These are phyloP conservation scores for Draba incana DNA, from an alignment of 345 rosid species.

Conservation along the genomic window DNA sequence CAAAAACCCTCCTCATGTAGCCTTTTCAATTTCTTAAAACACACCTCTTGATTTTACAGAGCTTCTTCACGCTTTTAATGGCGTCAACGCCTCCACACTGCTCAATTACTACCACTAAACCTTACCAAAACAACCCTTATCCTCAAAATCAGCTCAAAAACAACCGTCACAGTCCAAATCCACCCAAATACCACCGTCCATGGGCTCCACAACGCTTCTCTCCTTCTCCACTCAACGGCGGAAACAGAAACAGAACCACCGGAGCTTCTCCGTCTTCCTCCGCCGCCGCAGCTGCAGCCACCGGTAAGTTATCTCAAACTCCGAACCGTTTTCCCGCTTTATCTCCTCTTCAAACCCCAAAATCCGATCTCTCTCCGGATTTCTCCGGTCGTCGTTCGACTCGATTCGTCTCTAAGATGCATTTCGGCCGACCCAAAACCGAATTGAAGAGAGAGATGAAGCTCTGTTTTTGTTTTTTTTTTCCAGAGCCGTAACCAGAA, in stretches of 20 bases:
- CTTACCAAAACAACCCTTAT: conserved; percentile 64
- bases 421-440: conserved; percentile 67
- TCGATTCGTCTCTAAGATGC: conserved; percentile 77
- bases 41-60: background rate
- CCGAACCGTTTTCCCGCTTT: conserved; percentile 45
- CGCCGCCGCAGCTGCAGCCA: conserved; percentile 34
- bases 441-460: background rate
- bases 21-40: background rate
- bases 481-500: no score
- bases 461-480: no score
- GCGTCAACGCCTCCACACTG: conserved; percentile 90
- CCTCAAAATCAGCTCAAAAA: conserved; percentile 59
- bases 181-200: conserved; percentile 39
- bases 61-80: conserved; percentile 41
- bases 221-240: conserved; percentile 43
- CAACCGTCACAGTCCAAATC: conserved; percentile 54
- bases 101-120: conserved; percentile 67
- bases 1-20: background rate
- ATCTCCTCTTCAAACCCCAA: conserved; percentile 46
- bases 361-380: conserved; percentile 54
- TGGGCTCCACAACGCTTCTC: conserved; percentile 52
- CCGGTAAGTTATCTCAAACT: conserved; percentile 33
- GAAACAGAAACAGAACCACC: conserved; percentile 38
- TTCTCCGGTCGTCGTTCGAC: conserved; percentile 88
- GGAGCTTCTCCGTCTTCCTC: conserved; percentile 34